phyloP scores from a whole-genome alignment of 176 grass and related monocot species.

The Pontederia paniculata region DNA sequence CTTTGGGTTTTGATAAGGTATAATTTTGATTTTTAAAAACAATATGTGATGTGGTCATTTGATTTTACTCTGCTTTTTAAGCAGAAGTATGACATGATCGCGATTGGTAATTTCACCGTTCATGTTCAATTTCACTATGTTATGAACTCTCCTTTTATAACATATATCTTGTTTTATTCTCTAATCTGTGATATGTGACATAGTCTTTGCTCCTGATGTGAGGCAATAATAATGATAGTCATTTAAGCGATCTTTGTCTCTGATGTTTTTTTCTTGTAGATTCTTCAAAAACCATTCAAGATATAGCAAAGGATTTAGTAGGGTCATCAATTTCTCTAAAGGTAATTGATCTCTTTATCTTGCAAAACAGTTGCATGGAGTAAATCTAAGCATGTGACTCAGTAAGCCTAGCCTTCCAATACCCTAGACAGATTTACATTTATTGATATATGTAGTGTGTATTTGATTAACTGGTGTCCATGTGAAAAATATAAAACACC shows the following conservation, averaged over 20 bases:
- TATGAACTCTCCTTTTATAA: background rate
- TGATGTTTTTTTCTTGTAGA: conserved; percentile 36
- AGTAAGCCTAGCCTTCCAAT: no score
- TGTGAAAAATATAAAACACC: no score
- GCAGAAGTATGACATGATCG: background rate
- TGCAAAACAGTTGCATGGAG: background rate
- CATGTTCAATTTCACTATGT: background rate
- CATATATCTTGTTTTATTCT: no score
- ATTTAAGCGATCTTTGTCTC: background rate
- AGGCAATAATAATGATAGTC: background rate
- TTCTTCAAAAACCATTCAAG: conserved; percentile 52
- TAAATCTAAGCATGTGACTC: background rate
- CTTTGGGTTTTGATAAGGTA: no score
- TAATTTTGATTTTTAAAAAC: no score
- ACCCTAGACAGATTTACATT: no score
- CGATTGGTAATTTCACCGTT: background rate
- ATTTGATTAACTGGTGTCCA: no score
- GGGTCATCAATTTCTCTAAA: conserved; percentile 71
- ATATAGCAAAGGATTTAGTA: conserved; percentile 70
- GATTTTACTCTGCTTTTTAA: background rate
- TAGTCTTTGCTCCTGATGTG: background rate
- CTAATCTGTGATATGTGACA: background rate
- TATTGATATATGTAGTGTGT: no score
- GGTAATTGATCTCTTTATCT: conserved; percentile 30
- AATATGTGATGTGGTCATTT: no score